Percentiles rank a stretch among this genome's conserved stretches.
phyloP scores from a whole-genome alignment of 345 rosid species.

The Syzygium oleosum region DNA sequence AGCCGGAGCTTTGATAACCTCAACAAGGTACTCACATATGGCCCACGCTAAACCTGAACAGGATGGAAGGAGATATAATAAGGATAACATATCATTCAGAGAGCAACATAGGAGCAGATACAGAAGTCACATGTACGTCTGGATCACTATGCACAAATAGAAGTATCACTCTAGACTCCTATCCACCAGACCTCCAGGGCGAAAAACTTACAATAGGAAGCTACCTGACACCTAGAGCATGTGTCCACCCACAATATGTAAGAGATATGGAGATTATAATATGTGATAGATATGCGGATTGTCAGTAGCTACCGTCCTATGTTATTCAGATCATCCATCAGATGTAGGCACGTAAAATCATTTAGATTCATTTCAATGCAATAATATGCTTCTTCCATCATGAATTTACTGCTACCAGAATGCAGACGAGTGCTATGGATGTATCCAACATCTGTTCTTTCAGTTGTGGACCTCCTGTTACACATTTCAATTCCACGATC shows the following conservation, averaged over 20 bases:
- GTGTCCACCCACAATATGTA: background rate
- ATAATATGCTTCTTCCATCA: background rate
- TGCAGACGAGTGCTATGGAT: background rate
- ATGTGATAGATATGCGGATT: background rate
- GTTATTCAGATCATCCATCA: background rate
- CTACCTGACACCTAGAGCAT: background rate
- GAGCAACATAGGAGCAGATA: background rate
- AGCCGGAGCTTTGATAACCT: slow-evolving; percentile 85
- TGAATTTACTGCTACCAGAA: background rate
- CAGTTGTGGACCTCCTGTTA: background rate
- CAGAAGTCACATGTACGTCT: background rate
- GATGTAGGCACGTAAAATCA: background rate
- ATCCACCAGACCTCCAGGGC: background rate
- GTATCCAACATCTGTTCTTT: background rate
- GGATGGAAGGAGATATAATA: background rate
- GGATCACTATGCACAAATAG: background rate
- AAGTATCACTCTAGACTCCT: background rate
- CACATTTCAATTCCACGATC: background rate
- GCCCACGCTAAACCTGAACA: slow-evolving; percentile 94
- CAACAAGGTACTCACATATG: slow-evolving; percentile 93
- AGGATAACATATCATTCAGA: background rate
- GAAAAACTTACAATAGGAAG: background rate
- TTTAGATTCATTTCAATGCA: background rate
- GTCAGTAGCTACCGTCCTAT: background rate
- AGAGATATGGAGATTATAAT: background rate